Percentiles rank a stretch among this genome's conserved stretches.
Conservation (phyloP, 164 flowering plant genomes). For the Annona cherimola region DNA sequence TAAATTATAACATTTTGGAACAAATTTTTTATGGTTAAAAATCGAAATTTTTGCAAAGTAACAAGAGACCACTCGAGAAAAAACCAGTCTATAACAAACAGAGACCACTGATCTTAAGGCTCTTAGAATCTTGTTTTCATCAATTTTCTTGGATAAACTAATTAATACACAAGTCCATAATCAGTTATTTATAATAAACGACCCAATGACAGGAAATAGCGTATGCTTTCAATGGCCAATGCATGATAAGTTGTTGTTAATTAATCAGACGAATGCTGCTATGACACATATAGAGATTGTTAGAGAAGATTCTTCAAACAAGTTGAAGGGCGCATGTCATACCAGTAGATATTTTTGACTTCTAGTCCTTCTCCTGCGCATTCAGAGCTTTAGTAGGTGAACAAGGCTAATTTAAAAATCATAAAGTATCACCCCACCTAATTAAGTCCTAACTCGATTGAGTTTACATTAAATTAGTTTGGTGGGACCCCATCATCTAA, state of each 20-base stretch:
- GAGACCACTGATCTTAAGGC: not conserved
- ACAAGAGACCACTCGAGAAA: too few species aligned
- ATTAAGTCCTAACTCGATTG: not conserved
- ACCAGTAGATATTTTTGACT: not conserved
- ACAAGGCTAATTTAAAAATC: not conserved
- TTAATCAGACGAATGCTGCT: not conserved
- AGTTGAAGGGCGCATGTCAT: not conserved
- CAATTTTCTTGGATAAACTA: not conserved
- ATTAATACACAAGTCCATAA: not conserved
- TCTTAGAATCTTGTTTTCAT: not conserved
- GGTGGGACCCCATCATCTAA: not conserved
- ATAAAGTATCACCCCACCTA: not conserved
- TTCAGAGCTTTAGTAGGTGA: constrained; percentile 4
- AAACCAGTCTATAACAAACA: too few species aligned
- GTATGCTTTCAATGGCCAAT: not conserved
- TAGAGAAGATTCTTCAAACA: not conserved
- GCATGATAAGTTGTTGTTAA: not conserved
- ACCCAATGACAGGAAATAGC: constrained; percentile 1
- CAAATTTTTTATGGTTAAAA: too few species aligned
- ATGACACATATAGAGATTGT: constrained; percentile 2
- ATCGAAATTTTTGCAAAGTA: too few species aligned
- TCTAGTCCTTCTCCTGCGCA: not conserved
- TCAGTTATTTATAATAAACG: not conserved
- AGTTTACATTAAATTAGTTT: not conserved
- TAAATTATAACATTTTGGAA: too few species aligned